Base-by-base conservation (phyloP, 2,329 filamentous ascomycete genomes). In the Escovopsis sp. region DNA sequence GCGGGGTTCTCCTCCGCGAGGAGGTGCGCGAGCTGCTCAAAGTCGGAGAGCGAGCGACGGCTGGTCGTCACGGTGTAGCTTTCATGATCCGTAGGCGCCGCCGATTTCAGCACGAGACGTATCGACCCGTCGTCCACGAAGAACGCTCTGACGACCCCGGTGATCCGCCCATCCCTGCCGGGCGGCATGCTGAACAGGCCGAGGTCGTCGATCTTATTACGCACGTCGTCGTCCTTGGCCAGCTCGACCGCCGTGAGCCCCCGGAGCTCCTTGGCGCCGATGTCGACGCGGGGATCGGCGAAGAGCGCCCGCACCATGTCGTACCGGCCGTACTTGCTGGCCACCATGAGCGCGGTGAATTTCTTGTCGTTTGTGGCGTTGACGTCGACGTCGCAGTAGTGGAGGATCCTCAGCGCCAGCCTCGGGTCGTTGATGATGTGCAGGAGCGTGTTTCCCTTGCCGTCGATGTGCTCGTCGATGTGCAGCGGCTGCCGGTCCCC, bases 61-160 rank as follows among this genome's bases (percentile, higher is more conserved):
- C 88, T 94, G 1, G 91, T 98, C 3, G 89, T 96, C 35, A 98
- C 86, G 0, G 88, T 94, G 55, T 91, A 94, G 43, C 81, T 88
- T 41, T 83, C 78, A 47, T 81, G 76, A 20, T 76, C 72, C n/a
- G 81, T 85, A 0, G 86, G 87, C 2, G 85, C 86, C 11, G 87
- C 91, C 2, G 89, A 95, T 58, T 98, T 98, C 47, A 98, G 69
- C 13, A 98, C 86, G 38, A 96, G 78, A 34, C 91, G 80, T 40
- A 96, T 83, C 1, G 84, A 94, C 9, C 84, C 88, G 61, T 98
- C 91, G 63, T 98, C 91, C 10, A 98, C 88, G 53, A 98, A 96
- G 61, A 94, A 95, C 0, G 88, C 91, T 43, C 91, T 76, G 1
- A 98, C 91, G 1, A 96, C 88, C 2, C 86, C 86, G 1, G 91